phyloP scores from a whole-genome alignment of 2,329 filamentous ascomycete species.

The Capronia americana region DNA sequence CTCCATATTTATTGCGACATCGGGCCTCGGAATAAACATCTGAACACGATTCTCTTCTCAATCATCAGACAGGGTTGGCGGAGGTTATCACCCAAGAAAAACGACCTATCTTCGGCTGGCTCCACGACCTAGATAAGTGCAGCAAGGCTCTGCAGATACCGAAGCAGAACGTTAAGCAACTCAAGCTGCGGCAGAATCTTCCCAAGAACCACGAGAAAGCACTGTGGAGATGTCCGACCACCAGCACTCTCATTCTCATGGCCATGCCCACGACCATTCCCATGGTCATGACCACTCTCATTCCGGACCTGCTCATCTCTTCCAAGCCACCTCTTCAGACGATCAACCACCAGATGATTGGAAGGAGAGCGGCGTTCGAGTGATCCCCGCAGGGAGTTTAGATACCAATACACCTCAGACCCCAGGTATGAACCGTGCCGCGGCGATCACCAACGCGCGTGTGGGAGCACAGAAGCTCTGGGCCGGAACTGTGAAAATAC shows the following conservation, averaged over 20 bases:
- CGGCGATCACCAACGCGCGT: slow-evolving; percentile 54
- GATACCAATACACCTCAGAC: slow-evolving; percentile 53
- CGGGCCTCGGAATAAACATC: neutral
- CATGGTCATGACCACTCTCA: slow-evolving; percentile 28
- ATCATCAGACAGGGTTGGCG: neutral
- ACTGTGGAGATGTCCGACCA: slow-evolving; percentile 14
- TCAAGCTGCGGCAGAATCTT: neutral
- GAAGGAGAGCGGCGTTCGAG: slow-evolving; percentile 52
- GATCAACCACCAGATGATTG: slow-evolving; percentile 42
- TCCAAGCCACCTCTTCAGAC: slow-evolving; percentile 30
- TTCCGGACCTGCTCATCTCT: slow-evolving; percentile 30
- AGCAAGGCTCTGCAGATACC: neutral
- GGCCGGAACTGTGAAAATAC: slow-evolving; percentile 55
- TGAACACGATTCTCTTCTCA: neutral
- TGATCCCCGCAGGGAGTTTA: slow-evolving; percentile 50
- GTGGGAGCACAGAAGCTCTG: slow-evolving; percentile 54
- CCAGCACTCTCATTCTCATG: slow-evolving; percentile 22
- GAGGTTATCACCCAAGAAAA: neutral
- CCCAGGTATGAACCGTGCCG: slow-evolving; percentile 53
- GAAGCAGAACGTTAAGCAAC: neutral
- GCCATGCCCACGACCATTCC: slow-evolving; percentile 24
- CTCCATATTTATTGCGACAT: slow-evolving; percentile 2
- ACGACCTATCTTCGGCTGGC: neutral
- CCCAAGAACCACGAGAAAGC: neutral
- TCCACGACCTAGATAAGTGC: neutral